phyloP scores from a whole-genome alignment of 2,329 filamentous ascomycete species.

The Penicillium verrucosum region DNA sequence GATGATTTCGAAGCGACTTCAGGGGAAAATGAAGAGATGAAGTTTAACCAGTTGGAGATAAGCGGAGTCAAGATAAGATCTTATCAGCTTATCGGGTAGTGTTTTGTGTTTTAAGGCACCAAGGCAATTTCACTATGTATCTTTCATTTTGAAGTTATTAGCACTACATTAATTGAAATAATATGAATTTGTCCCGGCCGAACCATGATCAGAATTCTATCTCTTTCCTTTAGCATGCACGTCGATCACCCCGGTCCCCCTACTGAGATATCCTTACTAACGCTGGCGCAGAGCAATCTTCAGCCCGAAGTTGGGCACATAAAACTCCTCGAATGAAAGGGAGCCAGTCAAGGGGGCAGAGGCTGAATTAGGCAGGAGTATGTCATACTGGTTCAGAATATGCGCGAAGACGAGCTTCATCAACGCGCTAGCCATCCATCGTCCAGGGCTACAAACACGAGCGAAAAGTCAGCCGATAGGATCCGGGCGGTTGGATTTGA shows the following conservation, averaged over 20 bases:
- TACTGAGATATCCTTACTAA: conserved; percentile 19
- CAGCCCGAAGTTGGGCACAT: conserved; percentile 27
- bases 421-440: conserved; percentile 22
- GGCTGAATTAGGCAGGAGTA: conserved; percentile 11
- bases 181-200: neutral
- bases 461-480: conserved; percentile 12
- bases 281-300: conserved; percentile 31
- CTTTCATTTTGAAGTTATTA: neutral
- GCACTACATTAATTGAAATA: neutral
- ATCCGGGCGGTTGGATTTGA: conserved; percentile 11
- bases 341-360: conserved; percentile 10
- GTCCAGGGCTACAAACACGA: conserved; percentile 19
- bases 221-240: neutral
- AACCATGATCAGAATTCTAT: neutral
- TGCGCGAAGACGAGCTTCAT: conserved; percentile 21
- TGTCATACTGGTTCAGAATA: conserved; percentile 15
- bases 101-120: no score
- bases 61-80: neutral
- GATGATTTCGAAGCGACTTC: neutral
- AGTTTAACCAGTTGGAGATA: neutral
- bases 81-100: conserved; percentile 1
- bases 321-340: conserved; percentile 26
- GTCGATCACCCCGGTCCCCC: neutral
- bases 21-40: neutral
- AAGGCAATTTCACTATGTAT: neutral